Evolutionary conservation across 495 filamentous ascomycete species (phyloP), one percentile per base, ranked within the genome.

Genomic region (Oidiodendron maius): DNA sequence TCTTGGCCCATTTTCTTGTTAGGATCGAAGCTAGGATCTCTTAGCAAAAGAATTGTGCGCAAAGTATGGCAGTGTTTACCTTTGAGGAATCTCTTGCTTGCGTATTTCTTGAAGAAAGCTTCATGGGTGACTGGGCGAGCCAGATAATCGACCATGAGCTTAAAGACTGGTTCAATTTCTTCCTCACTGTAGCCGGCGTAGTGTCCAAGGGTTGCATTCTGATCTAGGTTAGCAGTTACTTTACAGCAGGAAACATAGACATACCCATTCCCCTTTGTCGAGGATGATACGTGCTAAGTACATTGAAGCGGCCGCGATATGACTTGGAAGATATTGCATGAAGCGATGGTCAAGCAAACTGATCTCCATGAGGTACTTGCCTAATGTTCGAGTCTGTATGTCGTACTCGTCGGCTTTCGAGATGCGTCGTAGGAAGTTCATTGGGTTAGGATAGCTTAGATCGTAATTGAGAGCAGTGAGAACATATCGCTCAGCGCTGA

Each of bases 101-200:
- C 93, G 61, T 98, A 98, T 65, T 98, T 98, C 76, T 91, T 93
- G 76, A 95, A 97, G 78, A 98, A 97, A 15, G 94, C 93, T 65
- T 96, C 89, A 57, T 97, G 93, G 32, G 77, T 76, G 37, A 96
- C 88, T 24, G 94, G 93, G 8, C 83, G 78, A 48, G 82, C 83
- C 26, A 97, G 81, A 61, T 97, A 97, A 61, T 97, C 89, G 47
- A 98, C 77, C 91, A 98, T 96, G 40, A 96, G 71, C 56, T 81
- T 77, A 67, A 95, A 89, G 40, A 96, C 89, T 4, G 94, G 91
- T 58, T 89, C 77, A 51, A 98, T 89, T 62, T 97, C 87, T 23
- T 87, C 82, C 65, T 97, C 91, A 6, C 80, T 81, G 60, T 97
- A 98, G 40, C 94, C 94, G 44, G 93, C 83, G 62, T 95, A 98